Conservation (phyloP, 2,329 filamentous ascomycete genomes). For the Ophiocordyceps camponoti-floridani region DNA sequence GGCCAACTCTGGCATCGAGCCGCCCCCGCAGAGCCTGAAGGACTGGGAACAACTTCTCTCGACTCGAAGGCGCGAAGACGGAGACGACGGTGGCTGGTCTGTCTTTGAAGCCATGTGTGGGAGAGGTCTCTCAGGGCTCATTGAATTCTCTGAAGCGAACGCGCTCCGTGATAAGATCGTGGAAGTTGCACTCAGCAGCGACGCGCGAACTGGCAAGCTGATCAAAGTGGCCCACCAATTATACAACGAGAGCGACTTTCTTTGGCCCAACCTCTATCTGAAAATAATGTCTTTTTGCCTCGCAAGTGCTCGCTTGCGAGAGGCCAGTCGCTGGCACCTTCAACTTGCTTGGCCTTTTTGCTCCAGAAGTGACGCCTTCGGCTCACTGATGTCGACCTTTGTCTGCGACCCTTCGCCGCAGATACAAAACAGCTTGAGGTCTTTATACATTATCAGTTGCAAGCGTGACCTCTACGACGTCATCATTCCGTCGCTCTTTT, state of each 20-base stretch:
- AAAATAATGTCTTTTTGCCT: constrained; percentile 26
- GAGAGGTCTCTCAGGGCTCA: constrained; percentile 4
- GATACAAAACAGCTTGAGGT: constrained; percentile 20
- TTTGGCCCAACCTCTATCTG: constrained; percentile 33
- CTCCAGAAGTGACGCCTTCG: constrained; percentile 21
- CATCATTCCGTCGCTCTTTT: constrained; percentile 31
- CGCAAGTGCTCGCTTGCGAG: constrained; percentile 15
- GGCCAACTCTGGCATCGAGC: constrained; percentile 1
- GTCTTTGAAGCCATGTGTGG: constrained; percentile 8
- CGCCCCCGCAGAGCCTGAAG: constrained; percentile 3
- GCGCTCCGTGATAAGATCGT: constrained; percentile 13
- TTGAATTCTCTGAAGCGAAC: constrained; percentile 8
- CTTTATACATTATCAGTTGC: constrained; percentile 25
- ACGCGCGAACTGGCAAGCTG: constrained; percentile 9
- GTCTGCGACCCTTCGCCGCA: constrained; percentile 16
- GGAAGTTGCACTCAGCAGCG: constrained; percentile 9
- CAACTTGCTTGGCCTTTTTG: constrained; percentile 24
- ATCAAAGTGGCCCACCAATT: constrained; percentile 16
- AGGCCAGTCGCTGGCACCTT: constrained; percentile 28
- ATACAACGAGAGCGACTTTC: constrained; percentile 14
- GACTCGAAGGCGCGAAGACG: constrained; percentile 6
- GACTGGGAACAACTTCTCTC: constrained; percentile 7
- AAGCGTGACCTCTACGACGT: constrained; percentile 29
- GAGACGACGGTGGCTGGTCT: constrained; percentile 10
- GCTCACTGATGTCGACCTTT: constrained; percentile 23